phyloP scores from a whole-genome alignment of 2,329 filamentous ascomycete genomes.

The Neofusicoccum laricinum region DNA sequence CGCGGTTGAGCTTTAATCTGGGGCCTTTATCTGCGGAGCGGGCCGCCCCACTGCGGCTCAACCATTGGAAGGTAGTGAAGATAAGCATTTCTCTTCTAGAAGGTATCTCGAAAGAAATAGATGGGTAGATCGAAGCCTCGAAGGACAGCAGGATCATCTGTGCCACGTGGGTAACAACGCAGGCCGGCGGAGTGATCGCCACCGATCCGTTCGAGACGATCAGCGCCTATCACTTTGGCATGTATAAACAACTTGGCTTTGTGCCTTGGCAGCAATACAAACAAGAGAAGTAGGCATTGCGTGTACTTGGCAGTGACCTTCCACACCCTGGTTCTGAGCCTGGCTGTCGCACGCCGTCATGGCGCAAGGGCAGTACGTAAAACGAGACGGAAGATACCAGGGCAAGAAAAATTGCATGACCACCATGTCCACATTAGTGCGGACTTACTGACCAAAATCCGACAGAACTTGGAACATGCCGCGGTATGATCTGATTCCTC shows the following conservation, averaged over 20 bases:
- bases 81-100: background rate
- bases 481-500: background rate
- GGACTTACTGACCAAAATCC: background rate
- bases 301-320: too few species aligned
- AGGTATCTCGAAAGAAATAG: background rate
- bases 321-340: background rate
- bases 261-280: too few species aligned
- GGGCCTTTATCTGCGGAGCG: background rate
- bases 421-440: background rate
- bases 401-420: background rate
- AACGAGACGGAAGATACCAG: background rate
- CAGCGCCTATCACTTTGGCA: background rate
- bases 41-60: background rate
- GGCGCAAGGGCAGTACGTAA: background rate
- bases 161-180: background rate
- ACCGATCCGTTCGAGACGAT: background rate
- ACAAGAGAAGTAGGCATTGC: too few species aligned
- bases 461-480: background rate
- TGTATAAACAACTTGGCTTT: too few species aligned
- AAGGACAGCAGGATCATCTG: background rate
- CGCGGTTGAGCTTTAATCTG: slow-evolving; percentile 25
- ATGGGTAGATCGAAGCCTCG: background rate
- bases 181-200: background rate
- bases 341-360: background rate
- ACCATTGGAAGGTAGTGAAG: background rate